Percentiles rank a stretch among this genome's conserved stretches.
Evolutionary conservation across 441 rosid species (phyloP).

Genomic region (Corymbia calophylla): DNA sequence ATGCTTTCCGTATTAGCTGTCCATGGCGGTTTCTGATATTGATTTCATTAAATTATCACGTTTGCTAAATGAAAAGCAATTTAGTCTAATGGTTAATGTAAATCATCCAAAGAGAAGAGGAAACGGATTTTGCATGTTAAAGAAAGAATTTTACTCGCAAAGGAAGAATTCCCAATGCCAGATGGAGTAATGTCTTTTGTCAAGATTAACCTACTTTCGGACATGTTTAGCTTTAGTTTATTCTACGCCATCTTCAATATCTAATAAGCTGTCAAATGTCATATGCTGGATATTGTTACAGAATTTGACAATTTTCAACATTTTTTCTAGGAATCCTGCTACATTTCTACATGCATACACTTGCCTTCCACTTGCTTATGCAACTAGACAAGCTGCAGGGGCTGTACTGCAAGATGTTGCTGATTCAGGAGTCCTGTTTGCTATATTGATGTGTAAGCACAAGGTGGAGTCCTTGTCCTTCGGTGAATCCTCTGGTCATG

Average conservation of each 20-base stretch:
- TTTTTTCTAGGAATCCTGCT: constrained; percentile 68
- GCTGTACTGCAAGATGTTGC: constrained; percentile 93
- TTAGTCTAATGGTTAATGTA: not conserved
- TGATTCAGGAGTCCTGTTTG: constrained; percentile 89
- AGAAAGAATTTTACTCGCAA: not conserved
- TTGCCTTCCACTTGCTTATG: constrained; percentile 91
- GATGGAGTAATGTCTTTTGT: not conserved
- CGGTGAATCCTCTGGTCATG: not conserved
- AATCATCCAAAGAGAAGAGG: not conserved
- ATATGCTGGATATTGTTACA: not conserved
- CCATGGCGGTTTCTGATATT: not conserved
- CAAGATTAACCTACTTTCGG: not conserved
- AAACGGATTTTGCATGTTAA: not conserved
- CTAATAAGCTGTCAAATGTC: not conserved
- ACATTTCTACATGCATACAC: constrained; percentile 97
- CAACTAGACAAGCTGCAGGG: constrained; percentile 87
- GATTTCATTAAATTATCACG: not conserved
- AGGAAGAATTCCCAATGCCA: not conserved
- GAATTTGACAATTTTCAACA: not conserved
- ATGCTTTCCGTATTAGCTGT: not conserved
- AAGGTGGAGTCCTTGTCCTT: constrained; percentile 38
- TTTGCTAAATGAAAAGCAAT: not conserved
- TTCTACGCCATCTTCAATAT: not conserved
- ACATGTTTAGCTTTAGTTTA: not conserved
- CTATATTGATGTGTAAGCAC: constrained; percentile 88